Base-by-base conservation (phyloP, 768 basidiomycete species). In the Neoboletus brunneissimus region DNA sequence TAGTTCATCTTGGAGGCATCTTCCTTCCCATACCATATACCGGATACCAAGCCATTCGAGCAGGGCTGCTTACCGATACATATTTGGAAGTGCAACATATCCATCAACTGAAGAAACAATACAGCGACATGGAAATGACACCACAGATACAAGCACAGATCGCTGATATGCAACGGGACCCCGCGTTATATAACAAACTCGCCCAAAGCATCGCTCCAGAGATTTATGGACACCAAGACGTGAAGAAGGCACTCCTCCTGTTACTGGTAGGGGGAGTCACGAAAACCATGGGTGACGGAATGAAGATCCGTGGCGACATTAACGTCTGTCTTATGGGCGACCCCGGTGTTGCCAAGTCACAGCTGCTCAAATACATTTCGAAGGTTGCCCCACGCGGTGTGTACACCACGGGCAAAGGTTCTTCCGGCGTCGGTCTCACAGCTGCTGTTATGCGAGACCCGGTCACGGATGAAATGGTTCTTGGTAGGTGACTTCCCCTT, bases 381-480 rank as follows among this genome's bases (percentile, higher is more conserved):
- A 99, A 99, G 72, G 89, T 99, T 62, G 97, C 97, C 2, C 97
- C 97, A 25, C 83, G 97, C 64, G 97, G 97, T 22, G 88, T 99
- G 23, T 98, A 99, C 69, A 99, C 97, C 12, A 99, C 97, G 6
- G 97, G 97, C 57, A 93, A 95, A 71, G 97, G 97, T 62, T 98
- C 96, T 5, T 98, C 96, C 1, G 97, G 97, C 20, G 97, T 99
- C 48, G 97, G 97, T 83, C 79, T 99, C 45, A 99, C 97, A 1
- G 97, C 97, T 12, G 97, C 97, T 20, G 97, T 99, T 51, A 98
- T 99, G 94, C 83, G 95, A 44, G 97, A 99, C 69, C 97, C 97
- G 4, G 97, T 98, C 22, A 98, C 97, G 5, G 97, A 98, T 68
- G 97, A 99, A 75, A 98, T 99, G 91, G 97, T 99, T 37, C 79